Evolutionary conservation across 257 asterid genomes (phyloP).

Genomic region (Petrea volubilis): DNA sequence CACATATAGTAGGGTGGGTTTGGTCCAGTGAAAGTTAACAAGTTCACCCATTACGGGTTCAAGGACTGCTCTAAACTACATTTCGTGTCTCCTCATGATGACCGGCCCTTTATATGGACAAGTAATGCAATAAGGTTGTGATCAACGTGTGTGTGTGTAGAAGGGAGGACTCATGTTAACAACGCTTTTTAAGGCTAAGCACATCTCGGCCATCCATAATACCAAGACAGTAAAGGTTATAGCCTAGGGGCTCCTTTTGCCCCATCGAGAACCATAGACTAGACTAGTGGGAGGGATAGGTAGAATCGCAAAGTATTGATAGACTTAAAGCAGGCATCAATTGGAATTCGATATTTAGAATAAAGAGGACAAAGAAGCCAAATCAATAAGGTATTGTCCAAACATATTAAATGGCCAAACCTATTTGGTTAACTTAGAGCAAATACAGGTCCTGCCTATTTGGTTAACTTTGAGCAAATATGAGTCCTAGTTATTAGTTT

Average conservation of each 20-base stretch:
- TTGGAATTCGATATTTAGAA: not conserved
- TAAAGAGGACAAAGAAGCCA: not conserved
- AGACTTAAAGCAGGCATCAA: not conserved
- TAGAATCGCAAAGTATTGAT: not conserved
- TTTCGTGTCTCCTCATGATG: not conserved
- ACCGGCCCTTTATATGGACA: not conserved
- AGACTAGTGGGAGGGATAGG: constrained; percentile 3
- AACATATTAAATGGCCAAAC: not conserved
- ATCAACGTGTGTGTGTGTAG: not conserved
- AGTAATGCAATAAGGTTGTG: not conserved
- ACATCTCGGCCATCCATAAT: not conserved
- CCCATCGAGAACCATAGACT: not conserved
- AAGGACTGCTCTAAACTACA: not conserved
- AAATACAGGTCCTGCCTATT: not conserved
- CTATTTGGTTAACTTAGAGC: not conserved
- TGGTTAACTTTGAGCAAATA: not conserved
- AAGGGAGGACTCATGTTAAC: not conserved
- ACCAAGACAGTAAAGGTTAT: not conserved
- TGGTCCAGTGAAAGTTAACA: not conserved
- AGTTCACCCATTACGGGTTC: not conserved
- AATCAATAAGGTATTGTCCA: not conserved
- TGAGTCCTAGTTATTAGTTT: not conserved
- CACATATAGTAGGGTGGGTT: not conserved
- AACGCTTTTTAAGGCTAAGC: not conserved
- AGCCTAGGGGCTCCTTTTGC: not conserved